Evolutionary conservation across 768 basidiomycete genomes (phyloP).

Genomic region (Cyclocybe cylindracea): DNA sequence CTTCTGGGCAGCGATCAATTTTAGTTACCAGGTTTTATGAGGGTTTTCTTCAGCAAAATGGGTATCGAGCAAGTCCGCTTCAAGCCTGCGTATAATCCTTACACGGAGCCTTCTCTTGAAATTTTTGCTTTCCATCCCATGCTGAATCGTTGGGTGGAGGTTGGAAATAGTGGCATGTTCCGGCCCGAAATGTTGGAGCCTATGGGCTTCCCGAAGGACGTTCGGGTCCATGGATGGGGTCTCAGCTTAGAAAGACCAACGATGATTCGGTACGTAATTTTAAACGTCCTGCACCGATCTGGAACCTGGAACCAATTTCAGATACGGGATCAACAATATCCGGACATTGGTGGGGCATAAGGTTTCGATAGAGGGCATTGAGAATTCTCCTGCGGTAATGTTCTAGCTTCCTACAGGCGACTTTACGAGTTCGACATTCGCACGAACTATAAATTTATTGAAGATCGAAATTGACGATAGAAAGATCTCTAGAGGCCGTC

Average conservation of each 20-base stretch:
- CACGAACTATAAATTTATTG: not conserved
- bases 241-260: constrained; percentile 93
- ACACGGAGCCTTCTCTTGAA: constrained; percentile 97
- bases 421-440: not conserved
- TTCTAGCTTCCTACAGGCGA: constrained; percentile 51
- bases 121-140: constrained; percentile 98
- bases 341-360: constrained; percentile 97
- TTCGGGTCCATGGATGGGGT: constrained; percentile 97
- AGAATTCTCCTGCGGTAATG: constrained; percentile 87
- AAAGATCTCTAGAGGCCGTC: not conserved
- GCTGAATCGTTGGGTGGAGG: constrained; percentile 94
- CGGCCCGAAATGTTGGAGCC: constrained; percentile 99
- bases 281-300: not conserved
- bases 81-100: constrained; percentile 99
- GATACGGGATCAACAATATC: constrained; percentile 98
- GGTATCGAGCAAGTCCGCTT: constrained; percentile 92
- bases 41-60: constrained; percentile 98
- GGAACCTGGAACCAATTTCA: constrained; percentile 26
- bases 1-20: not conserved
- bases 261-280: constrained; percentile 84
- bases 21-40: constrained; percentile 81
- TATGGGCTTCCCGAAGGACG: constrained; percentile 97
- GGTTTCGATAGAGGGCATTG: constrained; percentile 86
- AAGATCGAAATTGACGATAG: not conserved
- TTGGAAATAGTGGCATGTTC: constrained; percentile 99